These are phyloP conservation scores for Sclerotinia minor DNA, from an alignment of 2,329 filamentous ascomycete species.

Conservation along the genomic window DNA sequence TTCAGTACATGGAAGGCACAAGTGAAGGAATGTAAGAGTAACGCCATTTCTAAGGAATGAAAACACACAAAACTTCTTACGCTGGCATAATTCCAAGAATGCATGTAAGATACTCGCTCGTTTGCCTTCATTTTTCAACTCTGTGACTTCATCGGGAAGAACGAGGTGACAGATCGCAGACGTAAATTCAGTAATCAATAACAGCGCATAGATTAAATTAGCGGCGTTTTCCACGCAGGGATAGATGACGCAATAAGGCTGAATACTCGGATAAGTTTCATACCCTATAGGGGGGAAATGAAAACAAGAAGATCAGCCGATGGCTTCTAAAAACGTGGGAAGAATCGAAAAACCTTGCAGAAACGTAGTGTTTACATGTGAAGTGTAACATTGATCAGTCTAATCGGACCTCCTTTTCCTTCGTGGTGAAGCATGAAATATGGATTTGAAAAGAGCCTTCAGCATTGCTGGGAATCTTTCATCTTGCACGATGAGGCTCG, in stretches of 20 bases:
- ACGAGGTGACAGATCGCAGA: not conserved
- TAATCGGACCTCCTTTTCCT: not conserved
- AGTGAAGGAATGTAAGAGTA: not conserved
- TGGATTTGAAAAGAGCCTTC: not conserved
- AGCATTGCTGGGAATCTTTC: not conserved
- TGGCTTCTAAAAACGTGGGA: not conserved
- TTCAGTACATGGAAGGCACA: not conserved
- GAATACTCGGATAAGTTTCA: not conserved
- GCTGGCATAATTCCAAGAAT: not conserved
- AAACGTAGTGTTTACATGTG: not conserved
- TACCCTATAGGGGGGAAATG: too few relatives aligned
- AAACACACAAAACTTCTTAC: not conserved
- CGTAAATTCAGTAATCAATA: not conserved
- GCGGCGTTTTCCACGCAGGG: not conserved
- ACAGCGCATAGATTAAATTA: not conserved
- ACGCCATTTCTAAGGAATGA: not conserved
- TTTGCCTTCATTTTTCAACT: not conserved
- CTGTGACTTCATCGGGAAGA: not conserved
- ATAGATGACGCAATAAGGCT: constrained; percentile 5
- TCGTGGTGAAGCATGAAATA: not conserved
- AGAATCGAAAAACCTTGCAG: not conserved
- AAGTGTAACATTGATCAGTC: not conserved
- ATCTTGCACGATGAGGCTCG: not conserved
- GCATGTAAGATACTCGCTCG: not conserved
- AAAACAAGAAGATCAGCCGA: not conserved